These are phyloP conservation scores for Lactifluus hygrophoroides DNA, from an alignment of 768 basidiomycete species.

Conservation along the genomic window DNA sequence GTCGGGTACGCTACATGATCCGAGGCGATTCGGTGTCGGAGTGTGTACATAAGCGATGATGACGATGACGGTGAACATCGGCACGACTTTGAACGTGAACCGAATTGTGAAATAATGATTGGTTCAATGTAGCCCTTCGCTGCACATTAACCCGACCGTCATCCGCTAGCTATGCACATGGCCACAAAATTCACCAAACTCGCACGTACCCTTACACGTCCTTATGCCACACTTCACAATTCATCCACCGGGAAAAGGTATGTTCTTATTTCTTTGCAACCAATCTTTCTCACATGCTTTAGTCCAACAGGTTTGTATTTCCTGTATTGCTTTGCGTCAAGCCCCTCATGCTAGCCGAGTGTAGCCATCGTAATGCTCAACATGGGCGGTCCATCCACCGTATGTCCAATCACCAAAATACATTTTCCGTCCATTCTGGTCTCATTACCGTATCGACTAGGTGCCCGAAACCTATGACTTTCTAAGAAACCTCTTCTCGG, in stretches of 20 bases:
- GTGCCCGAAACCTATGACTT: conserved; percentile 90
- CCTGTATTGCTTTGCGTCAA: neutral
- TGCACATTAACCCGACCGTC: too few species aligned
- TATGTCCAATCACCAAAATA: conserved; percentile 31
- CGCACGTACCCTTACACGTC: conserved; percentile 8
- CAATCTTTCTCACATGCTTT: neutral
- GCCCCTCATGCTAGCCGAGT: neutral
- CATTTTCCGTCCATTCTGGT: neutral
- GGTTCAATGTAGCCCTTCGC: too few species aligned
- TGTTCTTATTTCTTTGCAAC: neutral
- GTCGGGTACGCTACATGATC: neutral
- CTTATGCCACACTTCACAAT: conserved; percentile 16
- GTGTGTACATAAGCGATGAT: too few species aligned
- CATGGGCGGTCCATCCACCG: conserved; percentile 96
- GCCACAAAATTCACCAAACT: neutral
- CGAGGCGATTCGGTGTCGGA: too few species aligned
- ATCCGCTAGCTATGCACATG: neutral
- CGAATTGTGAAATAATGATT: too few species aligned
- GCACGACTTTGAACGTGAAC: too few species aligned
- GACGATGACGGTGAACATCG: too few species aligned
- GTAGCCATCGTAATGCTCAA: conserved; percentile 93
- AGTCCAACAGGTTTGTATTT: conserved; percentile 20
- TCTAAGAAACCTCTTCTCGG: conserved; percentile 85
- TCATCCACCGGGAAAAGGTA: conserved; percentile 14
- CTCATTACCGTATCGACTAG: conserved; percentile 32